A percentile compares a stretch with the other conserved stretches of the same genome.
Evolutionary conservation across 2,329 filamentous ascomycete genomes (phyloP).

Genomic region (Colletotrichum higginsianum): DNA sequence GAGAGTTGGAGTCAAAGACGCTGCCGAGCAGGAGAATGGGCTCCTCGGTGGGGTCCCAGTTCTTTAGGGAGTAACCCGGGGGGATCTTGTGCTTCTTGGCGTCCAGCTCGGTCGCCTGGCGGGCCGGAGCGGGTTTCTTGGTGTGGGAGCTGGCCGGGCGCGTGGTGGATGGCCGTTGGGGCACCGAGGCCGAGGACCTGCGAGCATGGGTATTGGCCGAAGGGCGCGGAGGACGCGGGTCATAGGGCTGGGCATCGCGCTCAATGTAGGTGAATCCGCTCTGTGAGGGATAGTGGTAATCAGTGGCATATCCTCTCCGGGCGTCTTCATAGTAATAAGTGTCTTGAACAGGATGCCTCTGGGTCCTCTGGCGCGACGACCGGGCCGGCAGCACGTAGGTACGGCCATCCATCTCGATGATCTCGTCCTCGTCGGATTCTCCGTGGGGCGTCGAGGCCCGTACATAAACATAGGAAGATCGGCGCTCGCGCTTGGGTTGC

Average conservation of each 20-base stretch:
- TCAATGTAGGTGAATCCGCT: constrained; percentile 56
- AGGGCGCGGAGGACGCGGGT: constrained; percentile 59
- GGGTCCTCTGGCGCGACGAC: constrained; percentile 57
- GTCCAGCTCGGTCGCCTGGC: constrained; percentile 69
- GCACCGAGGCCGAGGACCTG: constrained; percentile 64
- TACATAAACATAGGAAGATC: constrained; percentile 69
- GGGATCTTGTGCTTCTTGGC: constrained; percentile 82
- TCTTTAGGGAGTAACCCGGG: constrained; percentile 92
- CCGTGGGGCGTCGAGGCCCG: constrained; percentile 71
- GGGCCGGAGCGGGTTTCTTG: constrained; percentile 59
- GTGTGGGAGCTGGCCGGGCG: constrained; percentile 61
- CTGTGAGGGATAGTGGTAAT: constrained; percentile 71
- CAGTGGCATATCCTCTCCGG: constrained; percentile 71
- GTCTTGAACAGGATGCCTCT: constrained; percentile 42
- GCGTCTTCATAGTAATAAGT: constrained; percentile 52
- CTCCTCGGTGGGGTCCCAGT: constrained; percentile 96
- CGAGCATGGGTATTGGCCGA: constrained; percentile 61
- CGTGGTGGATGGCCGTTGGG: constrained; percentile 67
- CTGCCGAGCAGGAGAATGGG: constrained; percentile 95
- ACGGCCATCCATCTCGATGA: constrained; percentile 67
- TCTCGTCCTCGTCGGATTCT: constrained; percentile 77
- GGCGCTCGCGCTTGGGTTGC: constrained; percentile 66
- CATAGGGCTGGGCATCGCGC: constrained; percentile 54
- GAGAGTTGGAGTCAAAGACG: constrained; percentile 96
- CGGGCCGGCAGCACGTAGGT: constrained; percentile 68